phyloP scores from a whole-genome alignment of 345 rosid genomes.

The Raphanus sativus region DNA sequence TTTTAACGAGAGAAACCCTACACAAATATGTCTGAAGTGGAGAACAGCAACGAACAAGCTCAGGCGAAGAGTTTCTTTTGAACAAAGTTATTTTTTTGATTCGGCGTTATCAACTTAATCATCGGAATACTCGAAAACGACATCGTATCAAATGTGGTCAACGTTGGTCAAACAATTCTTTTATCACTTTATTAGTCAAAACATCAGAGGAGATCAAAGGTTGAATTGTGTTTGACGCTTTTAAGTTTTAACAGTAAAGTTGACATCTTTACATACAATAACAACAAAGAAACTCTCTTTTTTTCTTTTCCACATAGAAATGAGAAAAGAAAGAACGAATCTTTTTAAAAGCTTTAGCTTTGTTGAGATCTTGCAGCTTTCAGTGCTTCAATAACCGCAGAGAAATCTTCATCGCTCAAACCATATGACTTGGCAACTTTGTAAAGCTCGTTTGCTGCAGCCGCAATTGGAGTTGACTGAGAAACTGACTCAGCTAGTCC shows the following conservation, averaged over 20 bases:
- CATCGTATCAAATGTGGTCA: neutral
- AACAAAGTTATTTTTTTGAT: neutral
- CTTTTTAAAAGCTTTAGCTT: constrained; percentile 4
- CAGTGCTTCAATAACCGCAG: constrained; percentile 86
- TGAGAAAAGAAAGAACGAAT: neutral
- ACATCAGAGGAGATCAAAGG: constrained; percentile 25
- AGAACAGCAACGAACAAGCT: constrained; percentile 13
- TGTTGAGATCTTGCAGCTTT: constrained; percentile 46
- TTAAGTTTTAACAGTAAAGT: neutral
- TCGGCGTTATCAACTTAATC: constrained; percentile 30
- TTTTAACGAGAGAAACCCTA: constrained; percentile 26
- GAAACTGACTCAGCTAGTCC: constrained; percentile 91
- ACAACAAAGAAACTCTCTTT: neutral
- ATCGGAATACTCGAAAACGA: constrained; percentile 20
- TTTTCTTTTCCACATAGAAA: neutral
- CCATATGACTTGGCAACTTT: constrained; percentile 86
- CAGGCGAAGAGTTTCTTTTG: constrained; percentile 18
- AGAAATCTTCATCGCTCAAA: constrained; percentile 78
- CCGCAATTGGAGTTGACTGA: constrained; percentile 84
- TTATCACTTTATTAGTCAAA: constrained; percentile 1
- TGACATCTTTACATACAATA: constrained; percentile 10
- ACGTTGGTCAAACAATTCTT: constrained; percentile 22
- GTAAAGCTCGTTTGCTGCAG: constrained; percentile 85
- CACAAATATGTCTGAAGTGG: constrained; percentile 9
- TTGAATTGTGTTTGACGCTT: constrained; percentile 28